A percentile compares a stretch with the other conserved stretches of the same genome.
These are phyloP conservation scores for Lineolata rhizophorae DNA, from an alignment of 495 filamentous ascomycete genomes.

Conservation along the genomic window DNA sequence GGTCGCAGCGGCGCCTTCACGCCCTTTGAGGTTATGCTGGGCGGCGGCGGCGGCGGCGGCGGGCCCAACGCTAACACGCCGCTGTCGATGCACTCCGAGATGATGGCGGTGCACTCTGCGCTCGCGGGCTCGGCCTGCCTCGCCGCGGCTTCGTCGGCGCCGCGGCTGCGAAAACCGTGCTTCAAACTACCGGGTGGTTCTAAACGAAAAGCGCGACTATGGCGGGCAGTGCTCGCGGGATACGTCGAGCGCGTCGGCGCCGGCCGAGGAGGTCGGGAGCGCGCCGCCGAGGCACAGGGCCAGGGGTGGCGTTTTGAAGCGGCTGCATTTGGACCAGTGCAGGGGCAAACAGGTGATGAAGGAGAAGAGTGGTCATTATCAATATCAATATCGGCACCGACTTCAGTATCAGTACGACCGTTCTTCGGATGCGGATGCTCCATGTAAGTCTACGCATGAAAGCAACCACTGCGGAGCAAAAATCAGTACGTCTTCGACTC, in stretches of 20 bases:
- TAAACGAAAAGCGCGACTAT: constrained; percentile 24
- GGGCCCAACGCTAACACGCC: constrained; percentile 15
- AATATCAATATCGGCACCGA: neutral
- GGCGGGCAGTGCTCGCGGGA: constrained; percentile 16
- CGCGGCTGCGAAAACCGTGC: constrained; percentile 26
- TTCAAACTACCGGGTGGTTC: constrained; percentile 25
- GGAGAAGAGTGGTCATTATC: constrained; percentile 8
- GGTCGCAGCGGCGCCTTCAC: constrained; percentile 7
- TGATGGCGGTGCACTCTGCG: constrained; percentile 31
- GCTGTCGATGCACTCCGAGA: constrained; percentile 30
- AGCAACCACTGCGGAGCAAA: too few relatives aligned
- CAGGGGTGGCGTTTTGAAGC: constrained; percentile 28
- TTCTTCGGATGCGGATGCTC: too few relatives aligned
- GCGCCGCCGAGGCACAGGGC: constrained; percentile 15
- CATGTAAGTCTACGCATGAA: too few relatives aligned
- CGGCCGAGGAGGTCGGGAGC: constrained; percentile 11
- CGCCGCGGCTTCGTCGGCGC: constrained; percentile 18
- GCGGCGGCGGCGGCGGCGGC: constrained; percentile 9
- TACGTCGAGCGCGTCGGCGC: constrained; percentile 23
- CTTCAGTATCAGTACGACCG: constrained; percentile 2
- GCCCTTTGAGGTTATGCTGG: constrained; percentile 15
- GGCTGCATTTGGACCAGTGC: constrained; percentile 21
- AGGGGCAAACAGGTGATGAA: constrained; percentile 9
- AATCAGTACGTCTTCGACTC: too few relatives aligned
- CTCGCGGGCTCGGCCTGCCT: constrained; percentile 24